Percentiles rank a stretch among this genome's conserved stretches.
These are phyloP conservation scores for Urtica urens DNA, from an alignment of 306 rosid genomes.

Conservation along the genomic window DNA sequence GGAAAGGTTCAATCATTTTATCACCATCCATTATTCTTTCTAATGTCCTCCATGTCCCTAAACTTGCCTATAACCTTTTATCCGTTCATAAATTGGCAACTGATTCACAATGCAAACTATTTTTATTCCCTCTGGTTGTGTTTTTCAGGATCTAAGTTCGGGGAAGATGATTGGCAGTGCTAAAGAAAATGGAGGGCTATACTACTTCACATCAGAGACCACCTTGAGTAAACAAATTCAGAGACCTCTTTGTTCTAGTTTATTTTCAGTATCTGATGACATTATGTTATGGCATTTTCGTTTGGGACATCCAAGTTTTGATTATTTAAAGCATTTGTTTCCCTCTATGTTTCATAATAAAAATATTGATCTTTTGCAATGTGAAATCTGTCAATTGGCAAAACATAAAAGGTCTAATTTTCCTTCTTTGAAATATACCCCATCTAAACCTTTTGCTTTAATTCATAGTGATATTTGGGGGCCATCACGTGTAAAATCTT, in stretches of 20 bases:
- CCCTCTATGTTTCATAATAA: not conserved
- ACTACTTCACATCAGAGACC: not conserved
- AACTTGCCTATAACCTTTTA: not conserved
- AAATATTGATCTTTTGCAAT: not conserved
- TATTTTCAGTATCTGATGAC: not conserved
- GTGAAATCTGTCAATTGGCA: not conserved
- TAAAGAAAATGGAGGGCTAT: not conserved
- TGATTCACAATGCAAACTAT: not conserved
- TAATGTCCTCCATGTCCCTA: not conserved
- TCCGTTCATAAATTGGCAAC: not conserved
- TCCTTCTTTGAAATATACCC: not conserved
- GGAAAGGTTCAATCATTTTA: not conserved
- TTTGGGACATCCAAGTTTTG: not conserved
- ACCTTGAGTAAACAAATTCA: not conserved
- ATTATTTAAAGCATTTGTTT: not conserved
- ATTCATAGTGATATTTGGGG: conserved; percentile 3
- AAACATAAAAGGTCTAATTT: not conserved
- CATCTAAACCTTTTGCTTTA: not conserved
- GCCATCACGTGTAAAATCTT: not conserved
- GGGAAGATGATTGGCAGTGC: conserved; percentile 3
- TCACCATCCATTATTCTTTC: not conserved
- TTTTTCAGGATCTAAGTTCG: not conserved
- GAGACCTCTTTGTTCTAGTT: not conserved
- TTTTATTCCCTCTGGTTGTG: not conserved
- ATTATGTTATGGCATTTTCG: not conserved